Evolutionary conservation across 1,284 basidiomycete genomes (phyloP), one percentile per base, ranked within the genome.

Genomic region (Cryptococcus depauperatus): DNA sequence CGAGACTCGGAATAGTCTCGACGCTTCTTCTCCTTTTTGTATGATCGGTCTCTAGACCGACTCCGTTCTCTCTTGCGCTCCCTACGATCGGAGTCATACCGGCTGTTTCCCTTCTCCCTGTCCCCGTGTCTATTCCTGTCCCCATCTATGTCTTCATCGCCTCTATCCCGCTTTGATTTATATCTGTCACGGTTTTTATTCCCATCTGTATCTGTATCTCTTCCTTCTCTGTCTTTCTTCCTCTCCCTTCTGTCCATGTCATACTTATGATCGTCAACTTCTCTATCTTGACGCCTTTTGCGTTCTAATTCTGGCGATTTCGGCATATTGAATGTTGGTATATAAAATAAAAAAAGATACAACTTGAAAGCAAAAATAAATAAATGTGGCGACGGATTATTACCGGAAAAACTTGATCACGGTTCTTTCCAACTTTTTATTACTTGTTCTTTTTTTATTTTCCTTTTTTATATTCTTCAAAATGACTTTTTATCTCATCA

Each of bases 11-110:
- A 44, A 5, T 59, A 50, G 40, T 64, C 62, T 50, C 62, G 59
- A 26, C 69, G 64, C 49, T 62, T 66, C n/a, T n/a, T n/a, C n/a
- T n/a, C n/a, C n/a, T n/a, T n/a, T 47, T 59, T 64, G 35, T 59
- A 54, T 21, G 54, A 57, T 47, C 57, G 56, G 21, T 64, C 59
- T 37, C 58, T 41, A 45, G 56, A 57, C 32, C 47, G 50, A 33
- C 47, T 51, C 35, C 41, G 39, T 44, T 63, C 62, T 32, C 55
- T 32, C 43, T 47, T 54, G 34, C 49, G 46, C 4, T 57, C 57
- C 40, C 54, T 51, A 16, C 50, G 52, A 23, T 57, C 48, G n/a
- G 46, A 38, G 26, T 55, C 47, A 21, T 52, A 38, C 23, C 29
- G 44, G 44, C 51, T 50, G 14, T 51, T 43, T 32, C 41, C 50